phyloP scores from a whole-genome alignment of 148 eudicot genomes.

The Spergularia bocconei region DNA sequence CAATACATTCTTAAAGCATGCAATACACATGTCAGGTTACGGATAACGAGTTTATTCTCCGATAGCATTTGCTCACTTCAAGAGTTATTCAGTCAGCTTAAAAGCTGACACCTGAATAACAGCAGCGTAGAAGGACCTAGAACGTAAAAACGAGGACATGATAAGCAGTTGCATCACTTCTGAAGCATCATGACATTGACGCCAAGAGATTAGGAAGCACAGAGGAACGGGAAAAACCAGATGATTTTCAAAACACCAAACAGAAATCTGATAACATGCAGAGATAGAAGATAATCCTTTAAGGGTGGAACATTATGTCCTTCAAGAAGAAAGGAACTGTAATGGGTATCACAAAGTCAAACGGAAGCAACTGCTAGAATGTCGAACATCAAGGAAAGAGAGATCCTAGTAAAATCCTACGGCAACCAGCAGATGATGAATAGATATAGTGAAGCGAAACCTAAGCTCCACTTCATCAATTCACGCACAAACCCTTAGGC shows the following conservation, averaged over 20 bases:
- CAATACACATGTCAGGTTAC: slow-evolving; percentile 10
- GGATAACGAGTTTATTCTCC: slow-evolving; percentile 10
- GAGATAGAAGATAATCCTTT: slow-evolving; percentile 17
- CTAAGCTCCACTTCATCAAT: slow-evolving; percentile 32
- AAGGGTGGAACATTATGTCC: slow-evolving; percentile 24
- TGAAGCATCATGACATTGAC: slow-evolving; percentile 12
- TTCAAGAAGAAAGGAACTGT: slow-evolving; percentile 13
- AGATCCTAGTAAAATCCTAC: slow-evolving; percentile 35
- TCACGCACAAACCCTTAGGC: slow-evolving; percentile 17
- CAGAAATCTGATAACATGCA: slow-evolving; percentile 22
- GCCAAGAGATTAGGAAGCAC: slow-evolving; percentile 21
- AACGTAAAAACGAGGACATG: slow-evolving; percentile 10
- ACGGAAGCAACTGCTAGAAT: slow-evolving; percentile 26
- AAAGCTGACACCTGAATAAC: slow-evolving; percentile 13
- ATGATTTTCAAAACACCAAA: slow-evolving; percentile 17
- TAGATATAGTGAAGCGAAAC: slow-evolving; percentile 25
- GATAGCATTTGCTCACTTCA: slow-evolving; percentile 7
- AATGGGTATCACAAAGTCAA: slow-evolving; percentile 21
- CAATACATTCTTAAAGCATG: slow-evolving; percentile 15
- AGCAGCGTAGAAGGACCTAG: slow-evolving; percentile 22
- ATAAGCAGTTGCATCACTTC: slow-evolving; percentile 23
- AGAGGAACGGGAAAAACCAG: slow-evolving; percentile 19
- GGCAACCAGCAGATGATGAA: slow-evolving; percentile 29
- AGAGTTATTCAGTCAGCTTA: too few species aligned
- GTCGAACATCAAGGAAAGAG: slow-evolving; percentile 31